Evolutionary conservation across 2,329 filamentous ascomycete genomes (phyloP).

Genomic region (Penicillium janthinellum): DNA sequence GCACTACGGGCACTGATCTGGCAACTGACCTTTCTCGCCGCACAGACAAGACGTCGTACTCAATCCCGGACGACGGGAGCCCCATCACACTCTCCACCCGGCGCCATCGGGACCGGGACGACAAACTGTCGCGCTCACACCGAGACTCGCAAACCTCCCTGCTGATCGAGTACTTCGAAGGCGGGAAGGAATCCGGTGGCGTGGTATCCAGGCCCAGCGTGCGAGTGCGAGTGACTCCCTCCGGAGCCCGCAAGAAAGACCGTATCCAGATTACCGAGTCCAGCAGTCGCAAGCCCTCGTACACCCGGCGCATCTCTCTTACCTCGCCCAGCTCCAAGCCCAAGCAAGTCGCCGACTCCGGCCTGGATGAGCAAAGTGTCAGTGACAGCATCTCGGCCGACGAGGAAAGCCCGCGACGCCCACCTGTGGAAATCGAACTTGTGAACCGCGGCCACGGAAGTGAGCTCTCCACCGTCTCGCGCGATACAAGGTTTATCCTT

Average conservation of each 20-base stretch:
- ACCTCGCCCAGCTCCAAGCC: slow-evolving; percentile 44
- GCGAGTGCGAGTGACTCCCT: slow-evolving; percentile 76
- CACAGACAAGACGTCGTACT: slow-evolving; percentile 54
- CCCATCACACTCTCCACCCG: slow-evolving; percentile 86
- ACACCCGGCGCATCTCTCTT: slow-evolving; percentile 68
- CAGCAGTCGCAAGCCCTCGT: slow-evolving; percentile 71
- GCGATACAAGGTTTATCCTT: slow-evolving; percentile 65
- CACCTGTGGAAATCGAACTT: slow-evolving; percentile 89
- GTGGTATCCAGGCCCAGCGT: slow-evolving; percentile 78
- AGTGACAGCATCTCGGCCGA: slow-evolving; percentile 76
- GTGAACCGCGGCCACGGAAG: slow-evolving; percentile 65
- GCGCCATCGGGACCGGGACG: slow-evolving; percentile 59
- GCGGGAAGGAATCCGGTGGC: slow-evolving; percentile 60
- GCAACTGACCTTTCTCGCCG: slow-evolving; percentile 54
- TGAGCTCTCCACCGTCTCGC: slow-evolving; percentile 64
- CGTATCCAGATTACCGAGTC: slow-evolving; percentile 86
- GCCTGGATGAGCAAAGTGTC: slow-evolving; percentile 64
- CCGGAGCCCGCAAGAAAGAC: slow-evolving; percentile 66
- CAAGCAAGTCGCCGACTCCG: slow-evolving; percentile 36
- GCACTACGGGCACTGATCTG: slow-evolving; percentile 49
- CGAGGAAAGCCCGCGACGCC: slow-evolving; percentile 70
- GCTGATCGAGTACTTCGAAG: slow-evolving; percentile 94
- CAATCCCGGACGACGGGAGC: slow-evolving; percentile 60
- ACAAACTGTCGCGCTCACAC: slow-evolving; percentile 55
- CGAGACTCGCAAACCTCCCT: slow-evolving; percentile 81